Conservation (phyloP, 2,329 filamentous ascomycete genomes). For the Hymenoscyphus scutula region DNA sequence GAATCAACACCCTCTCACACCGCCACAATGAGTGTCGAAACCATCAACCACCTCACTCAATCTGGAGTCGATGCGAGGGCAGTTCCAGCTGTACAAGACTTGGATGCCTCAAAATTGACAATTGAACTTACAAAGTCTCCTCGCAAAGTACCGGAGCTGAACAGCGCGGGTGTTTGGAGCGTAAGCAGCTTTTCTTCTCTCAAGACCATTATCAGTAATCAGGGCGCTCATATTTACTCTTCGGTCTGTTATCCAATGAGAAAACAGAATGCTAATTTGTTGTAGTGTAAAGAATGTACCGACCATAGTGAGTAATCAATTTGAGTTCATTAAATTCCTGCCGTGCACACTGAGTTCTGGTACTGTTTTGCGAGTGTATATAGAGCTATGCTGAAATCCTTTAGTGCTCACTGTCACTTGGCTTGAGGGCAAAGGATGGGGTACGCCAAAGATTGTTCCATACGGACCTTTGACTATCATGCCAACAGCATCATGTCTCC, state of each 20-base stretch:
- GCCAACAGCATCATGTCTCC: conserved; percentile 19
- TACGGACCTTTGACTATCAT: conserved; percentile 67
- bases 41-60: conserved; percentile 22
- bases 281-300: conserved; percentile 48
- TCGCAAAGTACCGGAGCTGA: conserved; percentile 45
- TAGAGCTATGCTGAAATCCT: not conserved
- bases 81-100: conserved; percentile 29
- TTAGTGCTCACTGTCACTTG: conserved; percentile 67
- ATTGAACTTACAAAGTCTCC: conserved; percentile 50
- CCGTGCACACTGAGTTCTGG: not conserved
- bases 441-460: conserved; percentile 68
- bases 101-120: conserved; percentile 59
- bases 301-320: conserved; percentile 60
- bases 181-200: not conserved
- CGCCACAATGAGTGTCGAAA: conserved; percentile 26
- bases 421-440: conserved; percentile 67
- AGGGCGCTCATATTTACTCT: not conserved
- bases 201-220: not conserved
- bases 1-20: conserved; percentile 3
- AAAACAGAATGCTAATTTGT: not conserved
- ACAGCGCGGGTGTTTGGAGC: conserved; percentile 23
- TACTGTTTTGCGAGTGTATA: not conserved
- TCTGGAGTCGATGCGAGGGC: conserved; percentile 18
- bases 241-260: not conserved
- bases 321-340: not conserved